phyloP scores from a whole-genome alignment of 225 moss, liverwort and hornwort species.

The Anthoceros angustus region DNA sequence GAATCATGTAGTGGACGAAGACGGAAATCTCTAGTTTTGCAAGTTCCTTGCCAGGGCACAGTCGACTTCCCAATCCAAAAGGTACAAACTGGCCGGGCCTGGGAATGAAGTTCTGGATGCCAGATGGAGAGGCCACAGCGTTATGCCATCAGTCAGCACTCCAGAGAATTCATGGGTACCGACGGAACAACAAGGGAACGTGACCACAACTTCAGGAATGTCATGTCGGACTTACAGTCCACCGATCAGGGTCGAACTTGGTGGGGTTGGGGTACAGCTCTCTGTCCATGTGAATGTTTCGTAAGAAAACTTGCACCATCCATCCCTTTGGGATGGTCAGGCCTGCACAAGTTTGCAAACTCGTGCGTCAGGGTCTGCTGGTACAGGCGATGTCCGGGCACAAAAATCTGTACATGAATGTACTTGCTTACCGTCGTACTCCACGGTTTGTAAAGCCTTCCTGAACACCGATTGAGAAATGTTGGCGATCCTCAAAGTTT shows the following conservation, averaged over 20 bases:
- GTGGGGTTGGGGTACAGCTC: conserved; percentile 13
- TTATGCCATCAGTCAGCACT: too few species aligned
- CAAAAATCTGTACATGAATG: not conserved
- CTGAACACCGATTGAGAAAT: conserved; percentile 15
- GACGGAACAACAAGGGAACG: too few species aligned
- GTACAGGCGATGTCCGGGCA: too few species aligned
- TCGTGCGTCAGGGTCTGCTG: too few species aligned
- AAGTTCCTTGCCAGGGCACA: not conserved
- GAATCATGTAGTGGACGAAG: conserved; percentile 4
- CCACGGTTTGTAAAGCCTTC: conserved; percentile 4
- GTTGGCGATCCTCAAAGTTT: conserved; percentile 17
- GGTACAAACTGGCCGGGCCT: not conserved
- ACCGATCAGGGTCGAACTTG: conserved; percentile 19
- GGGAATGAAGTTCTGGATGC: not conserved
- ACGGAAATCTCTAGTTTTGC: not conserved
- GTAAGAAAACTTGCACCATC: conserved; percentile 11
- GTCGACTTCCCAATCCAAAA: not conserved
- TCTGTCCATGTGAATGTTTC: conserved; percentile 13
- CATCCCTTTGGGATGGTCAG: conserved; percentile 16
- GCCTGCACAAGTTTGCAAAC: conserved; percentile 4
- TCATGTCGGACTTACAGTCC: conserved; percentile 9
- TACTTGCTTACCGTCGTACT: not conserved
- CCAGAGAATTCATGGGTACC: not conserved
- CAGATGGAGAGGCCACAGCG: too few species aligned
- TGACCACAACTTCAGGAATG: not conserved